phyloP scores from a whole-genome alignment of 2,329 filamentous ascomycete species.

The Thelonectria rubi region DNA sequence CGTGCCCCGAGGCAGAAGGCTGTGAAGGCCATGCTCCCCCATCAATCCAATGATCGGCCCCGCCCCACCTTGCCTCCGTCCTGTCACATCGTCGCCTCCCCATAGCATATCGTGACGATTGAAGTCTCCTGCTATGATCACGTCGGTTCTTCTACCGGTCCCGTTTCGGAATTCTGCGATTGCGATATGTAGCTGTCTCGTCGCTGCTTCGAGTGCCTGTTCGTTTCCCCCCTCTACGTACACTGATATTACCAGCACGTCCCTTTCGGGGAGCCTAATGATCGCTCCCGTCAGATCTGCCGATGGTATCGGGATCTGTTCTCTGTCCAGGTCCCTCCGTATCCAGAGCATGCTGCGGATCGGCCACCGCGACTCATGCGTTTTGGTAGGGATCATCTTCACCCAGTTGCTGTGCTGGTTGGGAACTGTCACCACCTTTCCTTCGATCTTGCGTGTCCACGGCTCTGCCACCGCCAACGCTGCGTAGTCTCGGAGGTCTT shows the following conservation, averaged over 20 bases:
- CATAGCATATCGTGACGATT: slow-evolving; percentile 31
- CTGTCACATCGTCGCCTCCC: slow-evolving; percentile 31
- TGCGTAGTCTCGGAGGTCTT: slow-evolving; percentile 1
- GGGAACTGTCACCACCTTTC: neutral
- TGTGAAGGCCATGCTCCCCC: slow-evolving; percentile 44
- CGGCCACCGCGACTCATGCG: neutral
- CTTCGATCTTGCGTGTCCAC: neutral
- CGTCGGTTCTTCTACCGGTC: slow-evolving; percentile 4
- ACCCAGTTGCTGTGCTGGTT: neutral
- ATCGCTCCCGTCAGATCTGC: slow-evolving; percentile 6
- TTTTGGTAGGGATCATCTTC: neutral
- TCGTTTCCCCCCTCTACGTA: slow-evolving; percentile 6
- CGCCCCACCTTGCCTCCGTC: slow-evolving; percentile 47
- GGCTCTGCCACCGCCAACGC: neutral
- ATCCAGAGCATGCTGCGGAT: slow-evolving; percentile 9
- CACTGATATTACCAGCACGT: slow-evolving; percentile 12
- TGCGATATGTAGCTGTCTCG: neutral
- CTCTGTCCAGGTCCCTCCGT: neutral
- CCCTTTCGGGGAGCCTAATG: neutral
- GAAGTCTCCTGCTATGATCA: slow-evolving; percentile 31
- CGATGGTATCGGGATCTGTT: slow-evolving; percentile 1
- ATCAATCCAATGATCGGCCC: slow-evolving; percentile 49
- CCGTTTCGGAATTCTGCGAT: neutral
- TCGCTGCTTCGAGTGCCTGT: neutral
- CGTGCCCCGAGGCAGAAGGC: slow-evolving; percentile 47